Conservation (phyloP, 1,284 basidiomycete species). For the Cystobasidiaceae sp. region DNA sequence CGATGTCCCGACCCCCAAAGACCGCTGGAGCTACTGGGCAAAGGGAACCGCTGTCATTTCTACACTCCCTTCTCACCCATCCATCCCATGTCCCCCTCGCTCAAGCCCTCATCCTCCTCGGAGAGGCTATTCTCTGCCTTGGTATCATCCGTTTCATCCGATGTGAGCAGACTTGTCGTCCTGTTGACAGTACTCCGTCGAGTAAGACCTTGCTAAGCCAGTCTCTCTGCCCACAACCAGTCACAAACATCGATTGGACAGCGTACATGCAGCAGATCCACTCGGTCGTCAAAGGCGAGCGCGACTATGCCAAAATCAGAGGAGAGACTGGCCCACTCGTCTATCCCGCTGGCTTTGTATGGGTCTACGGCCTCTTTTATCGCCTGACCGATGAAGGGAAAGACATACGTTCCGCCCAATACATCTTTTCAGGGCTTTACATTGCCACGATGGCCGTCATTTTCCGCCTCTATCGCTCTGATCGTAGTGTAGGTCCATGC, state of each 20-base stretch:
- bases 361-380: conserved; percentile 73
- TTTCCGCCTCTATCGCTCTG: conserved; percentile 40
- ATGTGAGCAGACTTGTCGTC: conserved; percentile 56
- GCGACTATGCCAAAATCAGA: conserved; percentile 74
- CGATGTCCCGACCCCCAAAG: too few relatives aligned
- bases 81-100: not conserved
- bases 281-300: conserved; percentile 72
- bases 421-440: conserved; percentile 71
- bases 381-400: conserved; percentile 59
- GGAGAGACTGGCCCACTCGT: conserved; percentile 70
- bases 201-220: not conserved
- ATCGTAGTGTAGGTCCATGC: conserved; percentile 23
- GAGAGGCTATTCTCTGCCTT: conserved; percentile 67
- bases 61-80: not conserved
- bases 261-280: conserved; percentile 86
- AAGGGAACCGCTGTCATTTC: too few relatives aligned
- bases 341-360: conserved; percentile 90
- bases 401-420: conserved; percentile 65
- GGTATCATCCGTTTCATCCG: conserved; percentile 71
- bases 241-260: conserved; percentile 95
- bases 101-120: conserved; percentile 57
- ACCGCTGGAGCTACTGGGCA: too few relatives aligned
- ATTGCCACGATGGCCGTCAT: conserved; percentile 60
- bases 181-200: not conserved
- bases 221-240: not conserved